Conservation (phyloP, 495 filamentous ascomycete species). For the Letharia columbiana region DNA sequence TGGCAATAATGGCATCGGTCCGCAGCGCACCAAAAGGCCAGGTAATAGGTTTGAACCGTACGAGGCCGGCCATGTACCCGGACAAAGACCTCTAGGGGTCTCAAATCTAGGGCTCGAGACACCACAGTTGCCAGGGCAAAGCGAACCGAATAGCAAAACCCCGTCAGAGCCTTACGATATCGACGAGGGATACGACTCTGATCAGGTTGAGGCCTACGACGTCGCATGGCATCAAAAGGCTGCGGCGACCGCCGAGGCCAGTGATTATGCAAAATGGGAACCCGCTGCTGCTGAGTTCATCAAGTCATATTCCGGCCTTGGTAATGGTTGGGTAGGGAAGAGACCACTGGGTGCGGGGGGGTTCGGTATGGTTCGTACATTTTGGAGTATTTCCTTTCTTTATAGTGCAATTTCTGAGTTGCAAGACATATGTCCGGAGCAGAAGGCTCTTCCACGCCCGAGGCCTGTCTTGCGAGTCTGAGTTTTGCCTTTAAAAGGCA, state of each 20-base stretch:
- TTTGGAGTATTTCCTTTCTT: no score
- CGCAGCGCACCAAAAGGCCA: neutral
- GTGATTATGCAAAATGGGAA: neutral
- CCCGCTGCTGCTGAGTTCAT: constrained; percentile 6
- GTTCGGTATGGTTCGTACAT: neutral
- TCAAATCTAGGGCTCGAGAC: neutral
- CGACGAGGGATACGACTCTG: neutral
- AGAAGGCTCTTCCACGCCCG: no score
- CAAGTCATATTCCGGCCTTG: constrained; percentile 6
- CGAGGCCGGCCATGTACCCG: neutral
- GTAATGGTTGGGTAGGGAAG: constrained; percentile 9
- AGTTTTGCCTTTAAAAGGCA: no score
- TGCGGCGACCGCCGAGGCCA: neutral
- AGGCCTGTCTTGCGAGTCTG: no score
- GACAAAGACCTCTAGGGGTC: neutral
- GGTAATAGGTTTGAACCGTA: neutral
- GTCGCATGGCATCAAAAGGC: neutral
- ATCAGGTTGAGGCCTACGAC: neutral
- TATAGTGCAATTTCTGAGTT: no score
- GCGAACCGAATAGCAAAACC: neutral
- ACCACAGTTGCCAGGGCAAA: neutral
- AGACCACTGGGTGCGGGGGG: constrained; percentile 13
- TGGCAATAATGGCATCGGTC: neutral
- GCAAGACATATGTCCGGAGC: no score
- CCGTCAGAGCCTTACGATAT: neutral